Percentiles rank a stretch among this genome's conserved stretches.
Evolutionary conservation across 768 basidiomycete genomes (phyloP).

Genomic region (Boletus fagicola): DNA sequence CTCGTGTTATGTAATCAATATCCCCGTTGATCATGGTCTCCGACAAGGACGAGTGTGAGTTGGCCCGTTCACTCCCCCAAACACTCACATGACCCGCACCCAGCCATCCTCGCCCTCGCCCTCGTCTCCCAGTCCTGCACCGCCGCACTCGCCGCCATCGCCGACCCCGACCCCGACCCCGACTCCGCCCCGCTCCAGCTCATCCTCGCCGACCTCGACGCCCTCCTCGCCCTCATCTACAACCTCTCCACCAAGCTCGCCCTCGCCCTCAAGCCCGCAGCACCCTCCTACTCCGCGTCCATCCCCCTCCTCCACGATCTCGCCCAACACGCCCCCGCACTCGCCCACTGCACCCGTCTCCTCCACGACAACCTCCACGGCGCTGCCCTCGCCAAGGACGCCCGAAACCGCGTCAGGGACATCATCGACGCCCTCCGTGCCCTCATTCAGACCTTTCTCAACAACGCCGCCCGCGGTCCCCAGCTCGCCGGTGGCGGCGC

Average conservation of each 20-base stretch:
- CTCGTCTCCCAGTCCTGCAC: constrained; percentile 20
- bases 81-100: too few species aligned
- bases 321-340: constrained; percentile 44
- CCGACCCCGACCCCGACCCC: background rate
- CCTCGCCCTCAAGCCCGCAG: constrained; percentile 58
- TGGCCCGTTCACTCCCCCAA: too few species aligned
- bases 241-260: constrained; percentile 58
- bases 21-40: too few species aligned
- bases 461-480: constrained; percentile 28
- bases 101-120: constrained; percentile 14
- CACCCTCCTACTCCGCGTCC: constrained; percentile 51
- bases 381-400: constrained; percentile 44
- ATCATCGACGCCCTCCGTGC: constrained; percentile 45
- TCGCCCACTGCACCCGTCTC: constrained; percentile 50
- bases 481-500: constrained; percentile 14
- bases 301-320: constrained; percentile 54
- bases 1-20: too few species aligned
- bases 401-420: constrained; percentile 37
- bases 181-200: constrained; percentile 25
- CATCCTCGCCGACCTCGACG: constrained; percentile 54
- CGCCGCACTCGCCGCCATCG: constrained; percentile 15
- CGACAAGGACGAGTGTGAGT: too few species aligned
- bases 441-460: constrained; percentile 45
- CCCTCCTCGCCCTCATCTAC: constrained; percentile 59
- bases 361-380: constrained; percentile 45